These are phyloP conservation scores for Penicillium parvum DNA, from an alignment of 495 filamentous ascomycete species.

Conservation along the genomic window DNA sequence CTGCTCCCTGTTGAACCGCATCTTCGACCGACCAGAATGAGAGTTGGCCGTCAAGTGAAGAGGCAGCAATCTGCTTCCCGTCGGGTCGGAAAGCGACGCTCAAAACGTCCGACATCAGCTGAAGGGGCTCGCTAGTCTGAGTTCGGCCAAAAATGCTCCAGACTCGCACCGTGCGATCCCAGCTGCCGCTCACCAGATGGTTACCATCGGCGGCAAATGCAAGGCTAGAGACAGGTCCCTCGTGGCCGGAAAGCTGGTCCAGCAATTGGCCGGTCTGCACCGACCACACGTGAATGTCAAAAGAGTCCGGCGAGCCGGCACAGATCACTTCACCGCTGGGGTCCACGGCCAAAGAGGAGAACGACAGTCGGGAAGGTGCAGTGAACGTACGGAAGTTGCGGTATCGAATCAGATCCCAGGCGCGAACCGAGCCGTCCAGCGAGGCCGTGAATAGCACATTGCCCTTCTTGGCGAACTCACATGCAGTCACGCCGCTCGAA, in stretches of 20 bases:
- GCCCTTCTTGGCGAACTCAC: constrained; percentile 88
- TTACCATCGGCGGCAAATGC: constrained; percentile 84
- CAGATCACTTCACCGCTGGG: constrained; percentile 94
- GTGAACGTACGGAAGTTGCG: constrained; percentile 97
- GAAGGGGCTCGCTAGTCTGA: constrained; percentile 90
- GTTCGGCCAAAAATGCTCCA: constrained; percentile 93
- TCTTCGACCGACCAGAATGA: constrained; percentile 93
- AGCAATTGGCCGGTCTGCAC: constrained; percentile 96
- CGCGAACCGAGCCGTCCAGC: constrained; percentile 86
- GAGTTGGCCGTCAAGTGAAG: constrained; percentile 87
- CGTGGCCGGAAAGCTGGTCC: constrained; percentile 85
- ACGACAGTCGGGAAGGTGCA: constrained; percentile 83
- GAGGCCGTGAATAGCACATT: constrained; percentile 93
- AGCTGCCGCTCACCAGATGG: constrained; percentile 81
- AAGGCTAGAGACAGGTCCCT: constrained; percentile 83
- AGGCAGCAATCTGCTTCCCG: constrained; percentile 83
- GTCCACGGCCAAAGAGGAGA: constrained; percentile 92
- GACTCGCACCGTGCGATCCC: constrained; percentile 90
- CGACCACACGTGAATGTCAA: constrained; percentile 96
- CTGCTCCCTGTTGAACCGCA: constrained; percentile 70
- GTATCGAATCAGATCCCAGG: constrained; percentile 95
- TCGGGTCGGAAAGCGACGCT: constrained; percentile 86
- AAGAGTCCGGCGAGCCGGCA: constrained; percentile 90
- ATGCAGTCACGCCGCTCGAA: constrained; percentile 90
- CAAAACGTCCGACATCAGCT: constrained; percentile 84